A percentile compares a stretch with the other conserved stretches of the same genome.
Conservation (phyloP, 192 early-diverging fungal genomes). For the Coemansia reversa region DNA sequence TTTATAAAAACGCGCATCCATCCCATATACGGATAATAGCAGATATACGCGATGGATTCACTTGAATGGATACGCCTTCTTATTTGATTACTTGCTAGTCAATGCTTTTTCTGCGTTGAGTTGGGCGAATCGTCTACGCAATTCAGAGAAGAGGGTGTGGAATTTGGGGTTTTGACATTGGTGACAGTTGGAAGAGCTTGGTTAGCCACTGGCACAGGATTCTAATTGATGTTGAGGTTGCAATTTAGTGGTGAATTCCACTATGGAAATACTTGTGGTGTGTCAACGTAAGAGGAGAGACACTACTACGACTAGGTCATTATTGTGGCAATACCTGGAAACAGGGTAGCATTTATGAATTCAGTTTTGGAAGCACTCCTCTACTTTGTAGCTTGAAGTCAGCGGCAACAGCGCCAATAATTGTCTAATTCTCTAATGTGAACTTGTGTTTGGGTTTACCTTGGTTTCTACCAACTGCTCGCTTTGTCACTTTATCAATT, state of each 20-base stretch:
- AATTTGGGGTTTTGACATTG: background rate
- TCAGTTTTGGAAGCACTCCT: background rate
- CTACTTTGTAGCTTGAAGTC: background rate
- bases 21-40: background rate
- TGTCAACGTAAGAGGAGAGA: background rate
- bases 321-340: background rate
- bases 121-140: background rate
- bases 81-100: background rate
- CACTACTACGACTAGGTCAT: background rate
- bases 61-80: background rate
- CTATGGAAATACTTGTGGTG: background rate
- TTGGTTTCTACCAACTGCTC: background rate
- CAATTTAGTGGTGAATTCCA: background rate
- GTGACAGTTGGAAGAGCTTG: background rate
- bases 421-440: background rate
- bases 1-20: constrained; percentile 9
- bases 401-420: background rate
- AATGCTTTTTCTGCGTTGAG: background rate
- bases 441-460: background rate
- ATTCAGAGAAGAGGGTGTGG: background rate
- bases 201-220: background rate
- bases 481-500: background rate
- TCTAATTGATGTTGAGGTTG: background rate
- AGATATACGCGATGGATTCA: background rate
- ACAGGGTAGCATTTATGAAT: background rate